phyloP scores from a whole-genome alignment of 495 filamentous ascomycete genomes.

The Friedmanniomyces simplex region DNA sequence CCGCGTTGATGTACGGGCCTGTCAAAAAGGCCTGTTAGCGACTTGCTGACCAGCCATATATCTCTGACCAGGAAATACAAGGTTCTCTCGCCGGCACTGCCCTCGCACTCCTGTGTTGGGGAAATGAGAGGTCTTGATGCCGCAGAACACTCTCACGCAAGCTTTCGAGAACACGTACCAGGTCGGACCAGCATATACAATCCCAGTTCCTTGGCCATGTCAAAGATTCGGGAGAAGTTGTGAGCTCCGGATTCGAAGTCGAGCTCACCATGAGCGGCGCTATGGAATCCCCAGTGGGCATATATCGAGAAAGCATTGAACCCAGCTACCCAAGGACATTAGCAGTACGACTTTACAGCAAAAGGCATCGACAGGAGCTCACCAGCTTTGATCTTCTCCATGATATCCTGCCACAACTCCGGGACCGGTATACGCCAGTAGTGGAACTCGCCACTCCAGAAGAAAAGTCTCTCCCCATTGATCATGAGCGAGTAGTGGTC shows the following conservation, averaged over 20 bases:
- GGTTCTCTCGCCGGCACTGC: too few species aligned
- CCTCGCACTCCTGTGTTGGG: too few species aligned
- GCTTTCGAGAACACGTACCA: conserved; percentile 1
- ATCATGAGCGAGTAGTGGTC: conserved; percentile 16
- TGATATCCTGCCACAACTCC: conserved; percentile 18
- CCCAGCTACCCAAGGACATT: neutral
- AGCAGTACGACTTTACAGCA: neutral
- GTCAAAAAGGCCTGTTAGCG: neutral
- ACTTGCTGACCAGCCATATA: too few species aligned
- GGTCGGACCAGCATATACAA: conserved; percentile 35
- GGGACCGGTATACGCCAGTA: conserved; percentile 22
- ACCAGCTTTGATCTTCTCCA: conserved; percentile 21
- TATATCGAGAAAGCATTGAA: conserved; percentile 23
- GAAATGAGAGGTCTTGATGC: too few species aligned
- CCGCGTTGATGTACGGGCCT: conserved; percentile 39
- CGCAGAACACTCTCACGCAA: neutral
- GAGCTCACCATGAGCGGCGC: neutral
- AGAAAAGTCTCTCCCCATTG: conserved; percentile 16
- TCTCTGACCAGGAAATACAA: too few species aligned
- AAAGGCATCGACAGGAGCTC: neutral
- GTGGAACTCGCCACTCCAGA: conserved; percentile 21
- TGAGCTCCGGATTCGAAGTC: conserved; percentile 14
- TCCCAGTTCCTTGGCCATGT: conserved; percentile 22
- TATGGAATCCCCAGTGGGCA: conserved; percentile 15
- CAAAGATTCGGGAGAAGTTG: conserved; percentile 11